These are phyloP conservation scores for Metarhizium robertsii DNA, from an alignment of 2,329 filamentous ascomycete species.

Conservation along the genomic window DNA sequence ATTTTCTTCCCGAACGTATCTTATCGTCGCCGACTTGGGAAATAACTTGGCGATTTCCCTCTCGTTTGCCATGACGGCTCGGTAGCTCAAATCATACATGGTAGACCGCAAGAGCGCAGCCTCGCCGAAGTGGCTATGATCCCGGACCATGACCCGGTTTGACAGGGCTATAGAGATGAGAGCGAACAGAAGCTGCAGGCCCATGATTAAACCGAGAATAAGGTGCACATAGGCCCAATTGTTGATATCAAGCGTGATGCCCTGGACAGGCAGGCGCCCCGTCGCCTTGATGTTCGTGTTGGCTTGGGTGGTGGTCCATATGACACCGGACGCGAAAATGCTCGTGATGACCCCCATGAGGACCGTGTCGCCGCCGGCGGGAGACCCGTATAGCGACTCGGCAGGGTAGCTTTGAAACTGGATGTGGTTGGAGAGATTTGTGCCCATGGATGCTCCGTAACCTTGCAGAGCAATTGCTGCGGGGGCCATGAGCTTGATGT, in stretches of 20 bases:
- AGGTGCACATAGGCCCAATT: conserved; percentile 22
- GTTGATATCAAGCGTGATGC: conserved; percentile 21
- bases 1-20: conserved; percentile 4
- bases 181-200: conserved; percentile 20
- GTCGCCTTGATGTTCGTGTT: conserved; percentile 16
- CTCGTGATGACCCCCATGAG: conserved; percentile 27
- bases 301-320: conserved; percentile 22
- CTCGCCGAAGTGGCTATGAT: conserved; percentile 13
- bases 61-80: conserved; percentile 10
- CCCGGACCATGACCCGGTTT: conserved; percentile 18
- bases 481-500: conserved; percentile 24
- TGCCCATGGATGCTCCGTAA: conserved; percentile 18
- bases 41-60: conserved; percentile 9
- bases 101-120: conserved; percentile 12
- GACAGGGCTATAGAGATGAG: conserved; percentile 13
- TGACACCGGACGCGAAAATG: conserved; percentile 26
- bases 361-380: conserved; percentile 18
- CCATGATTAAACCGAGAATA: conserved; percentile 21
- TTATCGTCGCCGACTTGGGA: conserved; percentile 3
- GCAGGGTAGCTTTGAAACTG: conserved; percentile 33
- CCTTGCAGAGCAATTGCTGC: conserved; percentile 31
- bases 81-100: conserved; percentile 9
- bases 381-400: conserved; percentile 27
- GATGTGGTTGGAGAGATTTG: conserved; percentile 12
- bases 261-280: conserved; percentile 22